These are phyloP conservation scores for Gracilaria domingensis DNA, from an alignment of 23 red algal species.

Conservation along the genomic window DNA sequence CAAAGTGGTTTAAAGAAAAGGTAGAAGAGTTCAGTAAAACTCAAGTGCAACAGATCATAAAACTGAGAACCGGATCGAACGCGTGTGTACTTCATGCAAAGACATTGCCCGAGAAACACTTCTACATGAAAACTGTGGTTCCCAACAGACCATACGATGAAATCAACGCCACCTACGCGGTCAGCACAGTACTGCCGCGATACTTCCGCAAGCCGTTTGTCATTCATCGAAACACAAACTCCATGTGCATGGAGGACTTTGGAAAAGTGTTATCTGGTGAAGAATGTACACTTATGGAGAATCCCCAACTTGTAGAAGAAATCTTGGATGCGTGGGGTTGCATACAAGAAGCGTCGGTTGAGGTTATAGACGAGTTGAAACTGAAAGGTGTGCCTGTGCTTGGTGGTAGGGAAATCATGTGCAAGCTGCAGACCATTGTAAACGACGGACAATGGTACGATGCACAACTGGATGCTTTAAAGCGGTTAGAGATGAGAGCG, in stretches of 20 bases:
- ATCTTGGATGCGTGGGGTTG: conserved; percentile 12
- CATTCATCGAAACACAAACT: neutral
- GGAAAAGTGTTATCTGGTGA: conserved; percentile 4
- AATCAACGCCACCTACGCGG: neutral
- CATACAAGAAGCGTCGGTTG: conserved; percentile 15
- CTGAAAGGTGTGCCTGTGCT: conserved; percentile 10
- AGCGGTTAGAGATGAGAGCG: neutral
- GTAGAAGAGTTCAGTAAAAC: neutral
- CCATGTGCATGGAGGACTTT: neutral
- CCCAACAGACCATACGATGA: neutral
- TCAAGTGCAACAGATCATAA: neutral
- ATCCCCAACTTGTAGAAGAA: neutral
- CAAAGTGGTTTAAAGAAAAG: neutral
- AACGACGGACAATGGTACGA: conserved; percentile 11
- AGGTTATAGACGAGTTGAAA: conserved; percentile 5
- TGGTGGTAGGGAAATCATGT: neutral
- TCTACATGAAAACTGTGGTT: conserved; percentile 9
- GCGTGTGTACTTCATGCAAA: neutral
- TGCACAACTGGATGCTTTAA: neutral
- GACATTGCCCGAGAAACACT: neutral
- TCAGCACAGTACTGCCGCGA: conserved; percentile 3
- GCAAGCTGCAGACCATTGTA: neutral
- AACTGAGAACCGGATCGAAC: neutral
- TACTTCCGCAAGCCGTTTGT: conserved; percentile 8
- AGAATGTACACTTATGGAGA: neutral